Conservation (phyloP, 805 yeast genomes). For the Henningerozyma blattae region DNA sequence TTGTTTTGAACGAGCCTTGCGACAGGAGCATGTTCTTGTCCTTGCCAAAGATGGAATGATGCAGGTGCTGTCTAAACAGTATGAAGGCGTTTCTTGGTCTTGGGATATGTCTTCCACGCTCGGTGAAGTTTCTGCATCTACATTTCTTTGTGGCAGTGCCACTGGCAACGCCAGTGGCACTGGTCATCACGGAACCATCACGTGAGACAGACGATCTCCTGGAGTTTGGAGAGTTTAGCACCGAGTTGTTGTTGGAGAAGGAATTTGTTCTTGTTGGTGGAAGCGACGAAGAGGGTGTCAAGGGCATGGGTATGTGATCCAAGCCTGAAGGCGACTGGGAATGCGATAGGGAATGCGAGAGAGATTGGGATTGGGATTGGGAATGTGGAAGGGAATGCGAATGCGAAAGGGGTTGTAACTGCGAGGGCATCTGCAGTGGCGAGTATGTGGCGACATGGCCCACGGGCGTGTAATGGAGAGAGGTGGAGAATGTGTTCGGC, state of each 20-base stretch:
- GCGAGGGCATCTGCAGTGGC: neutral
- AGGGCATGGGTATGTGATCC: neutral
- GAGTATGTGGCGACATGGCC: neutral
- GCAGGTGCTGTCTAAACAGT: conserved; percentile 72
- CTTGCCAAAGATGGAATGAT: conserved; percentile 34
- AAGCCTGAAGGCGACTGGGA: too few relatives aligned
- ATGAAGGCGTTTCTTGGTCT: conserved; percentile 74
- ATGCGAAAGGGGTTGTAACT: neutral
- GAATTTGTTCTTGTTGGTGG: neutral
- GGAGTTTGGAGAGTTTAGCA: neutral
- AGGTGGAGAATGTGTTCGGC: too few relatives aligned
- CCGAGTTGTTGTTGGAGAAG: neutral
- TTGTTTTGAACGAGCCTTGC: conserved; percentile 25
- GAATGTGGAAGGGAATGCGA: neutral
- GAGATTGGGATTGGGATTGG: neutral
- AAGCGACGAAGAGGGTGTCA: neutral
- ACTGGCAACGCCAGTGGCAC: neutral
- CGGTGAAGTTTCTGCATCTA: conserved; percentile 1
- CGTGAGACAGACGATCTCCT: neutral
- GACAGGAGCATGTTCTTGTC: conserved; percentile 7
- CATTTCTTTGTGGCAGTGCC: neutral
- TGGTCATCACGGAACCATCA: neutral
- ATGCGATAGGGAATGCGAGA: neutral
- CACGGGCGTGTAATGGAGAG: neutral
- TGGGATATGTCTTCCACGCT: conserved; percentile 30